Percentiles rank a stretch among this genome's conserved stretches.
Conservation (phyloP, 805 yeast genomes). For the Candida schatavii region DNA sequence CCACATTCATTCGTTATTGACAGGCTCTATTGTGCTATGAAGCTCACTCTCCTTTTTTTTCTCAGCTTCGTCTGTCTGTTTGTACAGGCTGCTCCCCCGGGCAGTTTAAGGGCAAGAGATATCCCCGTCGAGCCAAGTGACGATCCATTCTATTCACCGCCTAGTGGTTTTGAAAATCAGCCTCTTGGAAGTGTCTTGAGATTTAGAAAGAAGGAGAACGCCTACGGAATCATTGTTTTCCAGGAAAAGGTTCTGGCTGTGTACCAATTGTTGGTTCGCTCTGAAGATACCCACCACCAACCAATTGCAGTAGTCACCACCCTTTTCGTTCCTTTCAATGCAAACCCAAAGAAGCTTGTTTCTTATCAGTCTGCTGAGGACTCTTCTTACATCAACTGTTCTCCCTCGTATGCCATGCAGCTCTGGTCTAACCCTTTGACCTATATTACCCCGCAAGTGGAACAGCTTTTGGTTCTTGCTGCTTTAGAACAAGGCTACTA, state of each 20-base stretch:
- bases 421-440: constrained; percentile 8
- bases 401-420: constrained; percentile 20
- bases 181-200: constrained; percentile 23
- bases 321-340: constrained; percentile 20
- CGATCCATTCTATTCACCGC: constrained; percentile 22
- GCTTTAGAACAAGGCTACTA: constrained; percentile 29
- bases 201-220: constrained; percentile 18
- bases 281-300: constrained; percentile 18
- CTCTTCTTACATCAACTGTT: constrained; percentile 16
- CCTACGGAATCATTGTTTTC: constrained; percentile 14
- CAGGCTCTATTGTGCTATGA: too few species aligned
- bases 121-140: neutral
- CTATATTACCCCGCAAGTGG: constrained; percentile 13
- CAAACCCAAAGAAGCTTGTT: constrained; percentile 19
- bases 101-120: neutral
- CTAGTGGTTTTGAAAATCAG: constrained; percentile 17
- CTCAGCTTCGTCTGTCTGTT: neutral
- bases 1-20: neutral
- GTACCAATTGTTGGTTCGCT: constrained; percentile 24
- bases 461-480: constrained; percentile 11
- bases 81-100: neutral
- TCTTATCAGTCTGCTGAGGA: constrained; percentile 24
- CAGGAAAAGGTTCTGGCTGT: constrained; percentile 16
- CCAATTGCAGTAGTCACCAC: constrained; percentile 18
- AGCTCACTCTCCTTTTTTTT: neutral